Evolutionary conservation across 1,284 basidiomycete species (phyloP), one percentile per base, ranked within the genome.

Genomic region (Takashimella tepidaria): DNA sequence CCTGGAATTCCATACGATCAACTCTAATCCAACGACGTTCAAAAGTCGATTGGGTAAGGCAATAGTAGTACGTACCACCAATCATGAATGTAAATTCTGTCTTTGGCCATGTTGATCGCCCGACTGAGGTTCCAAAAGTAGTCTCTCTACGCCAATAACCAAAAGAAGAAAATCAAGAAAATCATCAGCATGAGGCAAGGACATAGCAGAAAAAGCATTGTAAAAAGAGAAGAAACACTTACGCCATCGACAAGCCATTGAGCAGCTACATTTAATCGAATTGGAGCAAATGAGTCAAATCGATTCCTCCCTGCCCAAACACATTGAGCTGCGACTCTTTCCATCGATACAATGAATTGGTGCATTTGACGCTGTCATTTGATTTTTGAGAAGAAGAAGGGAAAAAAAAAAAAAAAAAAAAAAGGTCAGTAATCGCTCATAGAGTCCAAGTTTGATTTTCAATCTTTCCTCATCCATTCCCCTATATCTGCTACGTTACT

Each of bases 201-300:
- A 31, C 4, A 50, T n/a, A 11, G 2, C 37, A 23, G 26, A 26
- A 20, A 19, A n/a, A n/a, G n/a, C n/a, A n/a, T n/a, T n/a, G n/a
- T n/a, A n/a, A n/a, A n/a, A n/a, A n/a, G n/a, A n/a, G n/a, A n/a
- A 22, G 12, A 53, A 10, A 41, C 13, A 78, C 85, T 66, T 60
- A 91, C 89, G 5, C 95, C 96, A 75, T 99, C 96, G n/a, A 98
- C 92, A 3, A 98, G 84, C 96, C 96, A 98, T 67, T 98, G 95
- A 0, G 92, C 89, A 37, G 90, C 87, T 2, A 93, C 93, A 66
- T 98, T 93, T 65, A 90, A 76, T 16, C 95, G 83, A 55, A 97
- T 88, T 0, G 96, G 96, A 2, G 95, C 88, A 75, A 96, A 98
- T 62, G 90, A 95, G 58, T 87, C 89, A 71, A 97, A 98, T 22